These are phyloP conservation scores for button mushroom (Agaricus bisporus) DNA, from an alignment of 768 basidiomycete genomes.

Conservation along the genomic window DNA sequence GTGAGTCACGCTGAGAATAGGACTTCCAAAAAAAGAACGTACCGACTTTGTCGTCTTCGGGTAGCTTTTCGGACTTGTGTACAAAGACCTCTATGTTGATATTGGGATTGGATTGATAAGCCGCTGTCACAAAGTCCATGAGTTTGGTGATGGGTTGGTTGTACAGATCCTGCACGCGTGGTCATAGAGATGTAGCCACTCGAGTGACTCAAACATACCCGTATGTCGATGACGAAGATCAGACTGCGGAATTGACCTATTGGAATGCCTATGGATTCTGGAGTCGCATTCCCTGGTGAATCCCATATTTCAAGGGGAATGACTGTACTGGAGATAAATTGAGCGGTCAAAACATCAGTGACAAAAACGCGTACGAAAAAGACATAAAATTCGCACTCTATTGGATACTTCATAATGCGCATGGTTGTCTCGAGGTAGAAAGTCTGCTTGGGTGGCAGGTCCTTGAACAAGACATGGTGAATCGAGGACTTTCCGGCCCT, in stretches of 20 bases:
- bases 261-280: constrained; percentile 70
- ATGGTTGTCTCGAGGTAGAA: constrained; percentile 89
- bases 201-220: constrained; percentile 44
- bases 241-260: constrained; percentile 78
- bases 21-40: constrained; percentile 15
- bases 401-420: constrained; percentile 63
- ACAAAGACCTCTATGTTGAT: constrained; percentile 89
- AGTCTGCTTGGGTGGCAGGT: constrained; percentile 74
- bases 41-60: constrained; percentile 91
- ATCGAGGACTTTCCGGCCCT: constrained; percentile 94
- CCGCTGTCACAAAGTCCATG: constrained; percentile 74
- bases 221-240: constrained; percentile 93
- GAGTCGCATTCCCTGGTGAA: constrained; percentile 80
- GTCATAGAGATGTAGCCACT: background rate
- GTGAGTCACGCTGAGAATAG: background rate
- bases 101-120: constrained; percentile 67
- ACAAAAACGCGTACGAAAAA: constrained; percentile 7
- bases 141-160: constrained; percentile 79
- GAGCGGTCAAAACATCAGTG: constrained; percentile 9
- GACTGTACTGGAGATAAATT: constrained; percentile 56
- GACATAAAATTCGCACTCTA: constrained; percentile 57
- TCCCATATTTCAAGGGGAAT: constrained; percentile 95
- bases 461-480: constrained; percentile 86
- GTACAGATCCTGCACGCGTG: constrained; percentile 62
- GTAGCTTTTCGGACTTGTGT: constrained; percentile 89